Evolutionary conservation across 1,284 basidiomycete genomes (phyloP).

Genomic region (Heterobasidion annosum): DNA sequence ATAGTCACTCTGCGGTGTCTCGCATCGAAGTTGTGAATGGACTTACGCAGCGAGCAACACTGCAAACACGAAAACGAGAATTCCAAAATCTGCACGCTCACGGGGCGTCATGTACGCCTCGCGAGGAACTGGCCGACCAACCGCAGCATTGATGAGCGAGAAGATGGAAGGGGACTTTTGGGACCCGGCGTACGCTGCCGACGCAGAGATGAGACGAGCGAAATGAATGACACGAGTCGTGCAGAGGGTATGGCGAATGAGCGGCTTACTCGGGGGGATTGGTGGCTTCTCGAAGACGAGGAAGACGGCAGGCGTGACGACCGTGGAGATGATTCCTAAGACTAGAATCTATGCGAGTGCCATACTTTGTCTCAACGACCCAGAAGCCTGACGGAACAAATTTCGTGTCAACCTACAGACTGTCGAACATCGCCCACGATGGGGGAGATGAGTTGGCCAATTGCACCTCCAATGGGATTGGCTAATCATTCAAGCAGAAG

Average conservation of each 20-base stretch:
- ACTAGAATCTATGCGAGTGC: constrained; percentile 46
- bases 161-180: constrained; percentile 41
- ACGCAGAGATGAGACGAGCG: background rate
- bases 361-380: background rate
- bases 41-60: constrained; percentile 54
- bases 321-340: constrained; percentile 63
- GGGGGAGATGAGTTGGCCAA: constrained; percentile 66
- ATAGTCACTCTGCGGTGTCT: background rate
- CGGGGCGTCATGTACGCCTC: constrained; percentile 48
- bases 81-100: constrained; percentile 61
- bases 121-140: constrained; percentile 31
- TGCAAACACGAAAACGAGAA: constrained; percentile 53
- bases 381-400: background rate
- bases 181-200: constrained; percentile 55
- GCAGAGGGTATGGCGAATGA: too few relatives aligned
- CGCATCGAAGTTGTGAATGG: background rate
- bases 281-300: constrained; percentile 53
- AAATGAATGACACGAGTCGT: background rate
- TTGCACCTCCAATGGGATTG: constrained; percentile 49
- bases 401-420: constrained; percentile 23
- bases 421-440: constrained; percentile 41
- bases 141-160: constrained; percentile 47
- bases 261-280: constrained; percentile 59
- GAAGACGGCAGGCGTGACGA: constrained; percentile 42
- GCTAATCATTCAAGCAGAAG: constrained; percentile 25